Evolutionary conservation across 2,329 filamentous ascomycete genomes (phyloP), one percentile per base, ranked within the genome.

Genomic region (Colletotrichum lindemuthianum): DNA sequence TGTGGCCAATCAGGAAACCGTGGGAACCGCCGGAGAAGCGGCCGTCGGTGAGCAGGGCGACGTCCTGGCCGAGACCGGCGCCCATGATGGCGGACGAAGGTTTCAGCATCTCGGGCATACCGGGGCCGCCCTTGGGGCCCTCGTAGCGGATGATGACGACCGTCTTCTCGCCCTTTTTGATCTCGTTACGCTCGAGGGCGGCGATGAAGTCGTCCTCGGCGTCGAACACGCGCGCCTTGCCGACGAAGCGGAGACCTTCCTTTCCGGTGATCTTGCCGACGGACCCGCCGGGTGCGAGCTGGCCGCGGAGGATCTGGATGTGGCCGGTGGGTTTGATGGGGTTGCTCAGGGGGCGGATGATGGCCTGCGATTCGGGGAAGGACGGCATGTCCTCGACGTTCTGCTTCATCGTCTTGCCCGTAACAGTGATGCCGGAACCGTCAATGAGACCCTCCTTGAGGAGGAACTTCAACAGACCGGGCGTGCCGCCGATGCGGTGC

Each of bases 241-340:
- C 93, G 11, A 84, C 88, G 78, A 97, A 97, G 10, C 81, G 83
- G 13, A 92, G 85, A n/a, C 94, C 93, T 78, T 97, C 93, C 80
- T 97, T 97, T 53, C 93, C 93, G 0, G 93, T 97, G 76, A 97
- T 97, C 79, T 97, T 97, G 67, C 93, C 93, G 10, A 97, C 93
- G 1, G 92, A 92, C 53, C 93, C 94, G 9, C 90, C 90, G 2
- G 93, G 94, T 1, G 94, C 93, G 41, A 97, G 86, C 65, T 93
- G 92, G 43, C 93, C 93, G 67, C 89, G 88, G 36, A 97, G 84
- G 69, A 97, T 96, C 81, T 96, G 92, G 68, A 97, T 89, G 76
- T 97, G 93, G 37, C 93, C 94, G 0, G 91, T 94, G 0, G 85
- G 72, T 79, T 97, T 97, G 83, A 97, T 95, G 12, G 93, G 93